phyloP scores from a whole-genome alignment of 345 rosid genomes.

The Draba incana region DNA sequence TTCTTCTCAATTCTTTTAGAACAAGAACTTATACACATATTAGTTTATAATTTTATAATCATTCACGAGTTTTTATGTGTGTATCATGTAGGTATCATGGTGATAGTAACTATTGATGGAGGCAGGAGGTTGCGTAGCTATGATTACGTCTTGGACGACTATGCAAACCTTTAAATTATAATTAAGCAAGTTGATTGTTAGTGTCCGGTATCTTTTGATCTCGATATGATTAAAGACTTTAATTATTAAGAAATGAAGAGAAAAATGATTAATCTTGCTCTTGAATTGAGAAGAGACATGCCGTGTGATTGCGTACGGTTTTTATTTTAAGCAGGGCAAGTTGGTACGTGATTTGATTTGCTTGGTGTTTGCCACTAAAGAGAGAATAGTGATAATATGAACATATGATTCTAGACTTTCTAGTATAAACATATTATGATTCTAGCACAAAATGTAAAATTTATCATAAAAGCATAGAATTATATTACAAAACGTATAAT shows the following conservation, averaged over 20 bases:
- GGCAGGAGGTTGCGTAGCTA: slow-evolving; percentile 34
- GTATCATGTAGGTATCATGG: background rate
- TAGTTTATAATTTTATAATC: background rate
- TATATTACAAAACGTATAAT: too few relatives aligned
- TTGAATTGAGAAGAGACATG: slow-evolving; percentile 30
- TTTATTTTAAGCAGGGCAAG: slow-evolving; percentile 20
- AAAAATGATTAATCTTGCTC: slow-evolving; percentile 27
- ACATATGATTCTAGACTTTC: too few relatives aligned
- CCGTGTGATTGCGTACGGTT: slow-evolving; percentile 34
- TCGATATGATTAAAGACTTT: background rate
- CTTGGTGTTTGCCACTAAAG: slow-evolving; percentile 31
- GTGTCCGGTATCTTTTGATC: slow-evolving; percentile 16
- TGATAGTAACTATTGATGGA: background rate
- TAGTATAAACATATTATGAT: too few relatives aligned
- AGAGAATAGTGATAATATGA: background rate
- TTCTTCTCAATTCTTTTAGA: slow-evolving; percentile 12
- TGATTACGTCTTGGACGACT: slow-evolving; percentile 38
- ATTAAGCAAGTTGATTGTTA: slow-evolving; percentile 30
- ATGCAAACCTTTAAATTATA: slow-evolving; percentile 14
- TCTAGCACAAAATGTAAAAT: too few relatives aligned
- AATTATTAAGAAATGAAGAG: background rate
- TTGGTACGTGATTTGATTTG: slow-evolving; percentile 25
- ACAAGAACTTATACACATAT: background rate
- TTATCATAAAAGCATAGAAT: too few relatives aligned
- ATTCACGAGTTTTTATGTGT: background rate